A percentile compares a stretch with the other conserved stretches of the same genome.
Evolutionary conservation across 2,329 filamentous ascomycete species (phyloP).

Genomic region (Monilinia aucupariae): DNA sequence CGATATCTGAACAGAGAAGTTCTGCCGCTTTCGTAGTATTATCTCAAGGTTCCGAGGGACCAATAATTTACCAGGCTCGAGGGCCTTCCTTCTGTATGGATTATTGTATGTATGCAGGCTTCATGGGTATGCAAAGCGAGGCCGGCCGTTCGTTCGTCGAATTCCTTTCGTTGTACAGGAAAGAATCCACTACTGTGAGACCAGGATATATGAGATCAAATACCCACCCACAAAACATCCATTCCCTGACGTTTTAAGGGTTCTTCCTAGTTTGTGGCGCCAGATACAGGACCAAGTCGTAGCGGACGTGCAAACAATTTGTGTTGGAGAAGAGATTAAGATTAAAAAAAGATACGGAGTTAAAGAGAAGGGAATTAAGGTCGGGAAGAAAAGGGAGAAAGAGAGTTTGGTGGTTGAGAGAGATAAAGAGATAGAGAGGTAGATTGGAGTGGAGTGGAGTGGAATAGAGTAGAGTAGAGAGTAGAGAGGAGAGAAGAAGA

Average conservation of each 20-base stretch:
- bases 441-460: neutral
- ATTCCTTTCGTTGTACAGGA: constrained; percentile 15
- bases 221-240: constrained; percentile 15
- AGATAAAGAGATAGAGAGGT: neutral
- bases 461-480: neutral
- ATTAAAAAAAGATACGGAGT: constrained; percentile 4
- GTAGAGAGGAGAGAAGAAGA: neutral
- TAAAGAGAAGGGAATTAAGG: neutral
- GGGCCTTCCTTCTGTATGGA: constrained; percentile 13
- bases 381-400: neutral
- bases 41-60: constrained; percentile 7
- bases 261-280: constrained; percentile 16
- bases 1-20: constrained; percentile 16
- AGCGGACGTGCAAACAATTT: constrained; percentile 1
- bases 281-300: constrained; percentile 10
- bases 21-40: constrained; percentile 16
- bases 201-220: constrained; percentile 17
- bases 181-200: constrained; percentile 14
- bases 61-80: constrained; percentile 14
- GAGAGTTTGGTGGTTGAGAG: neutral
- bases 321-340: constrained; percentile 2
- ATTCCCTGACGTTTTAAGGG: constrained; percentile 15
- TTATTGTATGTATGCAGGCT: constrained; percentile 13
- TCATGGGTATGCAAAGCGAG: constrained; percentile 15
- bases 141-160: constrained; percentile 15